These are phyloP conservation scores for Ogataea polymorpha DNA, from an alignment of 805 yeast genomes.

Conservation along the genomic window DNA sequence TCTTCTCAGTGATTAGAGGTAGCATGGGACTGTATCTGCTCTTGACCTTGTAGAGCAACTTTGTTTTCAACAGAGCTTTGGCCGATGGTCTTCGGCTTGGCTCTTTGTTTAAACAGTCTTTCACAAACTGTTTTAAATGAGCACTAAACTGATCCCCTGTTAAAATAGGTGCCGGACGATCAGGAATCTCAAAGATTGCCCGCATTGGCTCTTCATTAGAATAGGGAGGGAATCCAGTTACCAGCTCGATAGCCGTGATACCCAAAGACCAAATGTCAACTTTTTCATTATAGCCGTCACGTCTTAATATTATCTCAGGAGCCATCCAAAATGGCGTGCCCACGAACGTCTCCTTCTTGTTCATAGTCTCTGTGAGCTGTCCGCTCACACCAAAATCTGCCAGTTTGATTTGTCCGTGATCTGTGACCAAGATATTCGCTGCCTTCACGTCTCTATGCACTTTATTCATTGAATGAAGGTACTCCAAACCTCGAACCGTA, in stretches of 20 bases:
- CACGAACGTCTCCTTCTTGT: slow-evolving; percentile 70
- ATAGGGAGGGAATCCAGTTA: slow-evolving; percentile 80
- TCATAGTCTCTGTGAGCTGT: slow-evolving; percentile 56
- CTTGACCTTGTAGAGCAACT: slow-evolving; percentile 43
- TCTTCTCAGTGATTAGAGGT: slow-evolving; percentile 34
- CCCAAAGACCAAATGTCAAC: slow-evolving; percentile 98
- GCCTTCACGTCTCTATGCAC: slow-evolving; percentile 91
- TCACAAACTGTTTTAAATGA: slow-evolving; percentile 52
- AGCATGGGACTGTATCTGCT: slow-evolving; percentile 26
- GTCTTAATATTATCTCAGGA: slow-evolving; percentile 74
- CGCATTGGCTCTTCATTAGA: slow-evolving; percentile 72
- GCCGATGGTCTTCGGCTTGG: slow-evolving; percentile 68
- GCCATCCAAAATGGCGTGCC: slow-evolving; percentile 99
- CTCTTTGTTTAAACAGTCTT: slow-evolving; percentile 62
- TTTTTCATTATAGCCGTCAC: slow-evolving; percentile 70
- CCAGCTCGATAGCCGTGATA: slow-evolving; percentile 82
- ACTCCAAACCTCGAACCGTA: slow-evolving; percentile 66
- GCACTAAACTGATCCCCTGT: slow-evolving; percentile 42
- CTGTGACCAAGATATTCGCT: slow-evolving; percentile 79
- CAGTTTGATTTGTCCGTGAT: slow-evolving; percentile 66
- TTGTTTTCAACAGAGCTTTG: slow-evolving; percentile 46
- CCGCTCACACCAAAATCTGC: slow-evolving; percentile 96
- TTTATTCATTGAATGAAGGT: slow-evolving; percentile 69
- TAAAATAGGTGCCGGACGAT: slow-evolving; percentile 57
- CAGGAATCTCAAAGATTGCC: slow-evolving; percentile 69